These are phyloP conservation scores for Rosa hybrid DNA, from an alignment of 331 rosid genomes.

Conservation along the genomic window DNA sequence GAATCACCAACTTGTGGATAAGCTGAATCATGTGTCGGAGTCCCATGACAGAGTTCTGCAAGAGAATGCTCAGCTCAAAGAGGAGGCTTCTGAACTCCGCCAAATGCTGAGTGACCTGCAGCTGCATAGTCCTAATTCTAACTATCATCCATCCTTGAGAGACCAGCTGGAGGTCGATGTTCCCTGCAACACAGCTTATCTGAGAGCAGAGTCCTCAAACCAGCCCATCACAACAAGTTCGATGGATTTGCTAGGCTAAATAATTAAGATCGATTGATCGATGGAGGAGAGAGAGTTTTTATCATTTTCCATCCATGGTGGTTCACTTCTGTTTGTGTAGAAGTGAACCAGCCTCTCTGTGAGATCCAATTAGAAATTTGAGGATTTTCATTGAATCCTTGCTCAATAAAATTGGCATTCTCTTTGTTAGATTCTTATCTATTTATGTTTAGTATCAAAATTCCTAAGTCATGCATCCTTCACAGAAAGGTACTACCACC, in stretches of 20 bases:
- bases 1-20: constrained; percentile 79
- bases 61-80: constrained; percentile 75
- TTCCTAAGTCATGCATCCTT: constrained; percentile 14
- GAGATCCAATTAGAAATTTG: constrained; percentile 39
- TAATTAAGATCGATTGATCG: not conserved
- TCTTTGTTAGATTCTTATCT: not conserved
- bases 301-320: constrained; percentile 15
- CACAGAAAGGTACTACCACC: not conserved
- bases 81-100: constrained; percentile 73
- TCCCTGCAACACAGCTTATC: constrained; percentile 54
- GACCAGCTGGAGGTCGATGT: constrained; percentile 47
- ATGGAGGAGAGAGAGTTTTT: constrained; percentile 14
- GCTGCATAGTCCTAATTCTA: constrained; percentile 49
- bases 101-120: constrained; percentile 67
- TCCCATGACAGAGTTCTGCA: constrained; percentile 56
- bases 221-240: constrained; percentile 49
- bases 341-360: constrained; percentile 33
- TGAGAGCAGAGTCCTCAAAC: constrained; percentile 58
- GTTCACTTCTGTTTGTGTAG: constrained; percentile 34
- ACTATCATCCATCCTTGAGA: constrained; percentile 39
- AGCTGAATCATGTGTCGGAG: constrained; percentile 71
- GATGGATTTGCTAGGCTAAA: constrained; percentile 49
- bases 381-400: constrained; percentile 28
- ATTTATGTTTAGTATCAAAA: not conserved
- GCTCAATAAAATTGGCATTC: constrained; percentile 4